phyloP scores from a whole-genome alignment of 768 basidiomycete genomes.

The Termitomyces sp. region DNA sequence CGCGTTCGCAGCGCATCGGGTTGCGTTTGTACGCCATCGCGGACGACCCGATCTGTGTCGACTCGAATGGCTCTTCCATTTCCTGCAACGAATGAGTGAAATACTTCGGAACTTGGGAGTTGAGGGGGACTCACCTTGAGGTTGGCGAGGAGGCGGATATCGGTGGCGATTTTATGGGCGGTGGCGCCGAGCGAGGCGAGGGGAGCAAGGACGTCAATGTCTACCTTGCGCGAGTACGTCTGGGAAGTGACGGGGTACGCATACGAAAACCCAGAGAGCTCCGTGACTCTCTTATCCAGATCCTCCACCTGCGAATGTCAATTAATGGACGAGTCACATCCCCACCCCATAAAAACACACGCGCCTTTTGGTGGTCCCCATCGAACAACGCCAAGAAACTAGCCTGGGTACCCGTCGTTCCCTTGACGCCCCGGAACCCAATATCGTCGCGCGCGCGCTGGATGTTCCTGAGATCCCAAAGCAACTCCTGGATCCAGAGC shows the following conservation, averaged over 20 bases:
- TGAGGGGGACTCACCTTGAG: conserved; percentile 53
- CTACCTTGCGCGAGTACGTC: conserved; percentile 98
- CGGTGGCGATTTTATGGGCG: conserved; percentile 97
- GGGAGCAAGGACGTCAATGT: conserved; percentile 86
- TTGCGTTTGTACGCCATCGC: conserved; percentile 99
- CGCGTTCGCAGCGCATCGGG: conserved; percentile 97
- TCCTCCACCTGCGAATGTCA: conserved; percentile 87
- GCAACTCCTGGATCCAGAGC: conserved; percentile 95
- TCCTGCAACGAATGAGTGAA: conserved; percentile 40
- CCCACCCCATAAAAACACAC: no score
- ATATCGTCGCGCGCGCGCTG: conserved; percentile 85
- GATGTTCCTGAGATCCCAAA: conserved; percentile 96
- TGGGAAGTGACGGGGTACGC: conserved; percentile 98
- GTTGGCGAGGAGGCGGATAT: conserved; percentile 89
- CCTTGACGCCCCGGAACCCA: conserved; percentile 97
- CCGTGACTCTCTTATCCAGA: conserved; percentile 84
- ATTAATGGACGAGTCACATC: no score
- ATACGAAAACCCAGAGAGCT: conserved; percentile 87
- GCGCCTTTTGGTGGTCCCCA: conserved; percentile 84
- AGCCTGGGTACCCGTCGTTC: conserved; percentile 98
- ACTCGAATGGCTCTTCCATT: conserved; percentile 98
- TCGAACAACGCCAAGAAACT: conserved; percentile 93
- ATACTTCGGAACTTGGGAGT: no score
- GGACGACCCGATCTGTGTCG: conserved; percentile 94
- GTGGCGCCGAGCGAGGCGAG: conserved; percentile 90